Percentiles rank a stretch among this genome's conserved stretches.
Evolutionary conservation across 2,329 filamentous ascomycete species (phyloP).

Genomic region (Cylindrodendrum hubeiense): DNA sequence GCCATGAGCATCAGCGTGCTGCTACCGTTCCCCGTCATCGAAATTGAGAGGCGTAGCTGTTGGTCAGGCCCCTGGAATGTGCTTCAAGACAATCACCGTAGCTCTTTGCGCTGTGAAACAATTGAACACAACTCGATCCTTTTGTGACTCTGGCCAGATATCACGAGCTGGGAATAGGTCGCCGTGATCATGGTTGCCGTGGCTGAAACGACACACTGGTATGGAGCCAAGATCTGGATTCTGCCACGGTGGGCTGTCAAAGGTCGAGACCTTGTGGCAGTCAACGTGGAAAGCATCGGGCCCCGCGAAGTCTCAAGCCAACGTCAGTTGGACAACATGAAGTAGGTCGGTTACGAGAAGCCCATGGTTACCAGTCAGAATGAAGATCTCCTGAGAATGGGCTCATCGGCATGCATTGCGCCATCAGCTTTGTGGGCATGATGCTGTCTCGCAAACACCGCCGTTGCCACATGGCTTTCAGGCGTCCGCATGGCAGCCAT

Average conservation of each 20-base stretch:
- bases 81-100: constrained; percentile 19
- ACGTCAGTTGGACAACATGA: neutral
- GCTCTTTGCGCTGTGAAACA: constrained; percentile 25
- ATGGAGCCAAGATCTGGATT: constrained; percentile 35
- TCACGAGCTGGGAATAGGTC: constrained; percentile 1
- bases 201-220: constrained; percentile 43
- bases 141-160: neutral
- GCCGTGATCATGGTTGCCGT: constrained; percentile 9
- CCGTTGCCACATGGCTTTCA: constrained; percentile 26
- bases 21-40: constrained; percentile 28
- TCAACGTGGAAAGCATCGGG: neutral
- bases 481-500: constrained; percentile 22
- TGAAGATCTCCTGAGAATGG: neutral
- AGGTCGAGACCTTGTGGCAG: constrained; percentile 22
- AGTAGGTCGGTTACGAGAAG: constrained; percentile 11
- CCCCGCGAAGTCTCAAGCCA: constrained; percentile 14
- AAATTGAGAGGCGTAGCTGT: constrained; percentile 27
- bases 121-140: neutral
- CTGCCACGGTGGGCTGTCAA: constrained; percentile 6
- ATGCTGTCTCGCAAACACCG: constrained; percentile 14
- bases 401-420: constrained; percentile 12
- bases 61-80: constrained; percentile 30
- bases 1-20: neutral
- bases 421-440: constrained; percentile 16
- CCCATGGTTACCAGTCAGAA: constrained; percentile 9